Conservation (phyloP, 2,329 filamentous ascomycete species). For the Pseudocercospora fijiensis region DNA sequence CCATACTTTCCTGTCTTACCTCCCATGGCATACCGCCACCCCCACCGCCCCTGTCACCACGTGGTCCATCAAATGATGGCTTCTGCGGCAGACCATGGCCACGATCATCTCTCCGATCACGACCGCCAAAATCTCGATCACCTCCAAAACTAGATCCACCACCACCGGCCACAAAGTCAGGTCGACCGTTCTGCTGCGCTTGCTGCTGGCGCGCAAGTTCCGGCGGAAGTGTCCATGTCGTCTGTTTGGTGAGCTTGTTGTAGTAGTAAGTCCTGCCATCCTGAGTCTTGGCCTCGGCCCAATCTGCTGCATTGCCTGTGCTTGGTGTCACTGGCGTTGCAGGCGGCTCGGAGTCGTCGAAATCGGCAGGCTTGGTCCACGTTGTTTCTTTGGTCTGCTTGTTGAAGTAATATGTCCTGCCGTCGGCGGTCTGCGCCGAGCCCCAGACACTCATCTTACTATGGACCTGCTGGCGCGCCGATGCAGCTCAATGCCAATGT, state of each 20-base stretch:
- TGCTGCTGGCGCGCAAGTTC: slow-evolving; percentile 22
- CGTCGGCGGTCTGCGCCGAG: slow-evolving; percentile 43
- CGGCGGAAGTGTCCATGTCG: slow-evolving; percentile 85
- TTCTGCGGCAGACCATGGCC: slow-evolving; percentile 47
- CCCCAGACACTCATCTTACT: slow-evolving; percentile 33
- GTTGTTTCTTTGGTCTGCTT: slow-evolving; percentile 78
- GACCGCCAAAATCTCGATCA: slow-evolving; percentile 30
- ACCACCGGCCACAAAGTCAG: slow-evolving; percentile 59
- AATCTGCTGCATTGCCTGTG: slow-evolving; percentile 50
- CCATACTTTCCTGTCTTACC: slow-evolving; percentile 32
- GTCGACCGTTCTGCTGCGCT: slow-evolving; percentile 26
- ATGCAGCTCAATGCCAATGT: background rate
- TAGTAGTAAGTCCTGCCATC: slow-evolving; percentile 91
- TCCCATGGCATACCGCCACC: slow-evolving; percentile 36
- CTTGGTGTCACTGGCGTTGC: slow-evolving; percentile 58
- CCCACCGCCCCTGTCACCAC: slow-evolving; percentile 27
- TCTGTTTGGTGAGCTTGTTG: slow-evolving; percentile 86
- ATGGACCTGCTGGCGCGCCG: background rate
- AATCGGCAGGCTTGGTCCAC: slow-evolving; percentile 89
- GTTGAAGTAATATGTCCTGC: slow-evolving; percentile 90
- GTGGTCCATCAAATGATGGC: slow-evolving; percentile 36
- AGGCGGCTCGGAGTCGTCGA: slow-evolving; percentile 49
- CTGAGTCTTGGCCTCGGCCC: slow-evolving; percentile 87
- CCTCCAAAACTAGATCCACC: slow-evolving; percentile 33
- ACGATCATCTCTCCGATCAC: slow-evolving; percentile 26